Evolutionary conservation across 768 basidiomycete species (phyloP), one percentile per base, ranked within the genome.

Genomic region (Cystobasidium ongulense): DNA sequence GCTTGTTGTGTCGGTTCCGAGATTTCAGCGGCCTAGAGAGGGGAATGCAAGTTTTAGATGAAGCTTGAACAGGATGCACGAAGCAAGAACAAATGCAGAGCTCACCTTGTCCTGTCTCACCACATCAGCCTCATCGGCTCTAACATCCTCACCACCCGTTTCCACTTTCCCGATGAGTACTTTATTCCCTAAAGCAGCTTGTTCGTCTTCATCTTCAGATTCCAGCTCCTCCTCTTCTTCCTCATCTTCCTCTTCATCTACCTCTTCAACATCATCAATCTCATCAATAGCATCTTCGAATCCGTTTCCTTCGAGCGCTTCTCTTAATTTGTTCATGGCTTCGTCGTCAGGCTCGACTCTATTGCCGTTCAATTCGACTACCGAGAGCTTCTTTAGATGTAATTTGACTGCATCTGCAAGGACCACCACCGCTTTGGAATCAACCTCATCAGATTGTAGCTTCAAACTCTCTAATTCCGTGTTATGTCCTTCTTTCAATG

Each of bases 381-480:
- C 83, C 82, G 82, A 87, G 53, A 99, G 81, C 43, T 81, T 81
- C 29, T 83, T 81, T 57, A 93, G 80, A 50, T 87, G 86, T 29
- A 84, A 82, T 25, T 83, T 83, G 70, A 97, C 86, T 0, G 86
- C 88, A 25, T 85, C 80, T 0, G 89, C 87, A 31, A 98, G 84
- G 3, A 90, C 79, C 33, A 84, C 82, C 73, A 91, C 88, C 11
- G 90, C 85, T 54, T 85, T 81, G 3, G 84, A 81, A 76, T 92
- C 89, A 54, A 97, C 84, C 78, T 98, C 93, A 80, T 94, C 92
- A 80, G 94, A 96, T 82, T 97, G 91, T 39, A 98, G 84, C 77
- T 88, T 88, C 59, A 98, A 84, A 10, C 85, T 86, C 77, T 88
- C 86, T 52, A 98, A 83, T 76, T 88, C 87, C 25, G 85, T 85